phyloP scores from a whole-genome alignment of 176 grass and related monocot genomes.

The Avena insularis region DNA sequence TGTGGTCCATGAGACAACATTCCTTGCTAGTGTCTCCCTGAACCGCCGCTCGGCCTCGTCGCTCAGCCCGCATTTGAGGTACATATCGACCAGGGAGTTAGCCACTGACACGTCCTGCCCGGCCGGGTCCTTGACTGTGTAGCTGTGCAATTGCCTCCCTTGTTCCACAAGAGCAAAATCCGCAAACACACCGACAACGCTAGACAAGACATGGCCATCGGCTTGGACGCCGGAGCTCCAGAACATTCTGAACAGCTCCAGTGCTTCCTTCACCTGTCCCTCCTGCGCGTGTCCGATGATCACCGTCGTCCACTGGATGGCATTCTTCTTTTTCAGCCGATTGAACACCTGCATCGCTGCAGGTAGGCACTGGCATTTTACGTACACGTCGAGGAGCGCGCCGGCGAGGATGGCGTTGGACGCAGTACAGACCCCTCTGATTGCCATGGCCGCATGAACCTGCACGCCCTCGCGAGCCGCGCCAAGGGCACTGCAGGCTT shows the following conservation, averaged over 20 bases:
- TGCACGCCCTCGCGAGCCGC: slow-evolving; percentile 46
- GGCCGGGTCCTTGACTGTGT: slow-evolving; percentile 29
- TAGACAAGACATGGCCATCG: slow-evolving; percentile 49
- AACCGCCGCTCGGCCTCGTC: slow-evolving; percentile 41
- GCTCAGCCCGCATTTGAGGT: slow-evolving; percentile 58
- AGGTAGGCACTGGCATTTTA: slow-evolving; percentile 44
- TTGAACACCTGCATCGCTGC: slow-evolving; percentile 53
- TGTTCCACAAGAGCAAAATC: slow-evolving; percentile 58
- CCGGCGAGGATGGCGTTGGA: slow-evolving; percentile 49
- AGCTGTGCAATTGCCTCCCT: slow-evolving; percentile 62
- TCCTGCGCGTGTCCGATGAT: slow-evolving; percentile 54
- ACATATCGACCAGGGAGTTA: slow-evolving; percentile 59
- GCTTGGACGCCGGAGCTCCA: slow-evolving; percentile 50
- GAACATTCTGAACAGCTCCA: slow-evolving; percentile 41
- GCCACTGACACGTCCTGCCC: slow-evolving; percentile 40
- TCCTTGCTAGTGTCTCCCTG: slow-evolving; percentile 42
- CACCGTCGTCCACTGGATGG: slow-evolving; percentile 54
- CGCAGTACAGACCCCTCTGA: slow-evolving; percentile 13
- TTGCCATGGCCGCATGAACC: slow-evolving; percentile 50
- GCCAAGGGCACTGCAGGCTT: slow-evolving; percentile 50
- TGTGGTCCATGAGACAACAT: slow-evolving; percentile 59
- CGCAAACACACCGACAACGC: slow-evolving; percentile 42
- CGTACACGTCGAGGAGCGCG: slow-evolving; percentile 51
- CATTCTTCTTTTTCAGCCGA: slow-evolving; percentile 43
- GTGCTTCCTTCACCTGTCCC: slow-evolving; percentile 41